Base-by-base conservation (phyloP, 139 green algal genomes). In the Deuterostichococcus epilithicus region DNA sequence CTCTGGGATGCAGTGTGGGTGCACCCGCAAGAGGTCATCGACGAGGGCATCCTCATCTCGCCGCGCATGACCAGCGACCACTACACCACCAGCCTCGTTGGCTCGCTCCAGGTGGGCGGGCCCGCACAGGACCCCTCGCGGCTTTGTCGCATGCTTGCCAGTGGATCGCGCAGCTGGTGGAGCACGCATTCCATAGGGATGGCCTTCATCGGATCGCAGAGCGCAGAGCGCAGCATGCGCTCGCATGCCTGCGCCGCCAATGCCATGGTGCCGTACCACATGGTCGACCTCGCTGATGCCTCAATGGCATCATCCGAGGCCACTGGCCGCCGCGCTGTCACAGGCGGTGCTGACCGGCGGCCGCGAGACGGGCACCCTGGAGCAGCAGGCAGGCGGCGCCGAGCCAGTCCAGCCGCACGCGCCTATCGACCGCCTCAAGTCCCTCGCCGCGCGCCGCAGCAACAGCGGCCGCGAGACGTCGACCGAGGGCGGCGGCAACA, bases 1-100 rank as follows among this genome's bases (percentile, higher is more conserved):
- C 28, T 45, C 26, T 82, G 78, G 78, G 78, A 82, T 34, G 78
- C 79, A 28, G 79, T 87, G 28, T 87, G 82, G 82, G 70, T 84
- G 18, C 71, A 74, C 1, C 35, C 82, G 15, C 58, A 73, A 6
- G 82, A 87, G 73, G 74, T 87, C 38, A 76, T 77, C 30, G 26
- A 44, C 18, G 82, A 87, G 63, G 83, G 83, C 32, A 83, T 87
- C 63, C 79, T 87, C 32, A 68, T 83, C 22, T 83, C 76, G 13
- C 77, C 76, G 1, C 72, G 69, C 47, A 87, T 87, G 83, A 67
- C 76, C 28, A 71, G 74, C 32, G 83, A 87, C 63, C 83, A 87
- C 73, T 79, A 76, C 73, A 71, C 45, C 47, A 63, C 60, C 33
- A 77, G 70, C 20, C 70, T 81, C 52, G 52, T 63, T 20, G 52